Percentiles rank a stretch among this genome's conserved stretches.
Conservation (phyloP, 2,329 filamentous ascomycete species). For the Laburnicola sp. region DNA sequence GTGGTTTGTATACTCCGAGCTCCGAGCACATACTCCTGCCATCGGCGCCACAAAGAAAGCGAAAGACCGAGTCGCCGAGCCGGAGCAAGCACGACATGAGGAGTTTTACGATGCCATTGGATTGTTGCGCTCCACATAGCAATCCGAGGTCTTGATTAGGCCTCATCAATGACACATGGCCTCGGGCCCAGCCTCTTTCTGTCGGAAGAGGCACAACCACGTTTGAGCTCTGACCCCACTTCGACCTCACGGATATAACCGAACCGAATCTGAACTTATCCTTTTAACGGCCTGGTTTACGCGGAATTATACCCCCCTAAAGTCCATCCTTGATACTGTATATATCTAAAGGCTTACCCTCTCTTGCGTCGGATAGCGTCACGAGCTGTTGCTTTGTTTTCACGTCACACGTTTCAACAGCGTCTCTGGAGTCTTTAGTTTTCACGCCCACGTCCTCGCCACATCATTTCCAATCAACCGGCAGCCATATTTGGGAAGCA, state of each 20-base stretch:
- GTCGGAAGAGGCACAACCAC: not conserved
- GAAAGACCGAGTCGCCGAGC: too few relatives aligned
- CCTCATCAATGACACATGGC: too few relatives aligned
- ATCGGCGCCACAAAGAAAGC: too few relatives aligned
- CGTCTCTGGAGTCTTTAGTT: not conserved
- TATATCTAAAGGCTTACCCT: not conserved
- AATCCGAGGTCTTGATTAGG: too few relatives aligned
- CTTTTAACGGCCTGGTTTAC: not conserved
- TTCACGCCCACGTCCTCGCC: too few relatives aligned
- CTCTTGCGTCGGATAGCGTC: not conserved
- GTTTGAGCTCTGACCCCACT: constrained; percentile 1
- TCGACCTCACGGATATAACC: not conserved
- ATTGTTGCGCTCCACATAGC: too few relatives aligned
- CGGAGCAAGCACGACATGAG: too few relatives aligned
- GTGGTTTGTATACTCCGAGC: too few relatives aligned
- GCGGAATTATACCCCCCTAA: constrained; percentile 1
- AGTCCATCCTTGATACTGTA: not conserved
- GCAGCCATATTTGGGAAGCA: too few relatives aligned
- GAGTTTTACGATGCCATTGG: too few relatives aligned
- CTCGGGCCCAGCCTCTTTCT: not conserved
- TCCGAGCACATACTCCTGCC: too few relatives aligned
- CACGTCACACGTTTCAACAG: constrained; percentile 3
- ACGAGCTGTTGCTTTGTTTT: not conserved
- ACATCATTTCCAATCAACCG: too few relatives aligned
- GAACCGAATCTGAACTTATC: not conserved